Base-by-base conservation (phyloP, 352 stramenopile genomes). In the Globisporangium sylvaticum region DNA sequence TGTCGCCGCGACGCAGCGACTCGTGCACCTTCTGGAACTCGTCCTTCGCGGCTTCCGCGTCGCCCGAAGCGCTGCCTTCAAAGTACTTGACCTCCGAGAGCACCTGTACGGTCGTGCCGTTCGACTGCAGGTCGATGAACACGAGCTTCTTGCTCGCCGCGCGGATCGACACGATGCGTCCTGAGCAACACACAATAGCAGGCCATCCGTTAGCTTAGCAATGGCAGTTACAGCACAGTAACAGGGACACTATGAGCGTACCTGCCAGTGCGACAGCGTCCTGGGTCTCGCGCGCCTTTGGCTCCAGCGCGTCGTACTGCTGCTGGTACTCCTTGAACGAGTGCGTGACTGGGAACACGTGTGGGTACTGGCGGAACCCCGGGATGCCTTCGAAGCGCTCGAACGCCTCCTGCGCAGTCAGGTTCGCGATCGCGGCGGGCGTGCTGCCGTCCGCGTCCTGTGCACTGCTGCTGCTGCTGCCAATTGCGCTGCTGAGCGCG, bases 131-230 rank as follows among this genome's bases (percentile, higher is more conserved):
- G 69, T 94, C 84, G 57, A 93, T 54, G 65, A 94, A 94, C 46
- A 92, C 80, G 32, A 94, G 77, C 59, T 94, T 92, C 75, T 92
- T 93, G 73, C 87, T 92, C 37, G 87, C 81, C 53, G 80, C 77
- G 31, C 87, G 84, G 65, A 92, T 94, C 15, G 84, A 84, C 58
- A 90, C 78, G 46, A 94, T 83, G 27, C 87, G 84, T 60, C 83
- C 82, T 87, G 46, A 14, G 34, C 10, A 39, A 39, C 34, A 39
- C 8, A 39, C 34, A 39, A 0, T 0, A 39, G 32, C 29, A 42
- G 66, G n/a, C 15, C 39, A n/a, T 48, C 39, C 15, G 39, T 48
- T n/a, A 54, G 25, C 22, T n/a, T n/a, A n/a, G 25, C 25, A 58
- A 62, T 64, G 48, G 8, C 29, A 46, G 10, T 32, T n/a, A 61